Percentiles rank a stretch among this genome's conserved stretches.
Evolutionary conservation across 2,329 filamentous ascomycete genomes (phyloP).

Genomic region (Raffaelea arxii): DNA sequence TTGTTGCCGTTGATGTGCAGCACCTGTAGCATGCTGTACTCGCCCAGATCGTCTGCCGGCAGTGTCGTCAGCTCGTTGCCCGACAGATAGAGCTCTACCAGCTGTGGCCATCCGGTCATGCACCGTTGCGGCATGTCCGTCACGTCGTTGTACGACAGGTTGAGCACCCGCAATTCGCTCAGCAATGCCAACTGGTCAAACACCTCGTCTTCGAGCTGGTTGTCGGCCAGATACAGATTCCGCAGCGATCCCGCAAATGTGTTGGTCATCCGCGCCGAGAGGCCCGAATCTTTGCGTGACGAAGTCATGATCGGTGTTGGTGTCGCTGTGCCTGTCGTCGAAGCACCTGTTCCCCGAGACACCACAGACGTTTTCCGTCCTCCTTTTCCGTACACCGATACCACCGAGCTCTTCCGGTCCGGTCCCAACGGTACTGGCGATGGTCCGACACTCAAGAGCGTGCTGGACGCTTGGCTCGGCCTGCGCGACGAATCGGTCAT

Average conservation of each 20-base stretch:
- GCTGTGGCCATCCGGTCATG: conserved; percentile 79
- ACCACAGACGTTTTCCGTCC: conserved; percentile 79
- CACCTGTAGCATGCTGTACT: conserved; percentile 76
- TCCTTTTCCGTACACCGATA: conserved; percentile 68
- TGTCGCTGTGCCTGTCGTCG: conserved; percentile 39
- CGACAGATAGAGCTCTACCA: conserved; percentile 87
- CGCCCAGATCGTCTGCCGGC: conserved; percentile 88
- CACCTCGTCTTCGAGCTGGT: conserved; percentile 86
- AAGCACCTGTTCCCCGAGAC: conserved; percentile 50
- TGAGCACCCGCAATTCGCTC: conserved; percentile 76
- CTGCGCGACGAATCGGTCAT: conserved; percentile 49
- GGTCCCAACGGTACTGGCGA: conserved; percentile 52
- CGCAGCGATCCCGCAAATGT: conserved; percentile 84
- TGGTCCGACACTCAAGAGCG: conserved; percentile 63
- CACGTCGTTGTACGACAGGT: conserved; percentile 89
- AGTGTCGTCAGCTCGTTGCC: conserved; percentile 89
- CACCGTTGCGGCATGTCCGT: conserved; percentile 85
- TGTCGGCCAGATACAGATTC: conserved; percentile 84
- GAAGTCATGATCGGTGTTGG: conserved; percentile 39
- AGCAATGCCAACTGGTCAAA: conserved; percentile 84
- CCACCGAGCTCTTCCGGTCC: conserved; percentile 73
- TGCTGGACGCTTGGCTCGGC: conserved; percentile 76
- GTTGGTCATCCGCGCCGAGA: conserved; percentile 67
- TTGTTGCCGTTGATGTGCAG: conserved; percentile 97
- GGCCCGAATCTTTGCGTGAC: conserved; percentile 82